Evolutionary conservation across 495 filamentous ascomycete species (phyloP), one percentile per base, ranked within the genome.

Genomic region (Eremomyces bilateralis): DNA sequence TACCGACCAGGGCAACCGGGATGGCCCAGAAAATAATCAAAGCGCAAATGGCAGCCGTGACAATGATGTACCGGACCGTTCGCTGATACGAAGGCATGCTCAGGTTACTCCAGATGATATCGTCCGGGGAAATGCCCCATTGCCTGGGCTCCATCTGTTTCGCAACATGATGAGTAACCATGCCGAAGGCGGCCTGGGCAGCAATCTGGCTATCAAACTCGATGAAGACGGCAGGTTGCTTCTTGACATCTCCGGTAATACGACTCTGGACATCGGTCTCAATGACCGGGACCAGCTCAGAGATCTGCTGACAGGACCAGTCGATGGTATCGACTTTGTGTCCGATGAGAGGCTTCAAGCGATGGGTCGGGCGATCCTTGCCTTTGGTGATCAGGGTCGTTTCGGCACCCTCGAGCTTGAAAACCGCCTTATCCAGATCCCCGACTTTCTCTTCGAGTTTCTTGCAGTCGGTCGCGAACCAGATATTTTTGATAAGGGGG

Each of bases 11-110:
- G 15, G 73, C 79, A 21, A 91, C 81, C 2, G 88, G 88, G 39
- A 97, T 80, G 3, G 82, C 78, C 82, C 83, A 95, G 65, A 97
- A 94, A 47, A 97, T 64, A 48, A 95, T 80, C 55, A 94, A 54
- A 15, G 64, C 78, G 18, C 56, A 49, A 35, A 94, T 72, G 51
- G 85, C 77, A 31, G 61, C 68, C 29, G 73, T 56, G 8, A 80
- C 76, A 11, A 59, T 64, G 35, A 74, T 64, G 51, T 72, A 61
- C 31, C 83, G 78, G 30, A 90, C 46, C 20, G 91, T 57, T 21
- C 69, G 62, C 50, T 88, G 77, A 71, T 76, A 84, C 84, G 84
- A 93, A 32, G 71, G 73, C 45, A 97, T 81, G 35, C 65, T 64
- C 29, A 94, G 63, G 43, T 85, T 83, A 37, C 58, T 63, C 88